These are phyloP conservation scores for Endocalyx cinctus DNA, from an alignment of 2,329 filamentous ascomycete genomes.

Conservation along the genomic window DNA sequence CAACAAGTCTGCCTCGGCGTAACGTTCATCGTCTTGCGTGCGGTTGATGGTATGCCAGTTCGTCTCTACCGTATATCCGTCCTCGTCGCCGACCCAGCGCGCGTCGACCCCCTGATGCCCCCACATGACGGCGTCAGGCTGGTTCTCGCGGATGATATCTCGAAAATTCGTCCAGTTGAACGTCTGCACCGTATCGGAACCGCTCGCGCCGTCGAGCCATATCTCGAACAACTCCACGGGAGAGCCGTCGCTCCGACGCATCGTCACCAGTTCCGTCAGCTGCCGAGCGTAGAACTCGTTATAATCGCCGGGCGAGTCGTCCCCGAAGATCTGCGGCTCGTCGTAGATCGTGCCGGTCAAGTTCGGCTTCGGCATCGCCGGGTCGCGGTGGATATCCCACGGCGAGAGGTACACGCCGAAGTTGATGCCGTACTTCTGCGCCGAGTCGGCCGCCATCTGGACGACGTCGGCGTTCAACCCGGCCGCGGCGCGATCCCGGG, in stretches of 20 bases:
- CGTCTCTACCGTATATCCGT: constrained; percentile 19
- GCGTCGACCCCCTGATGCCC: constrained; percentile 27
- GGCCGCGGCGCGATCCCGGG: constrained; percentile 17
- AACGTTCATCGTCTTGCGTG: constrained; percentile 22
- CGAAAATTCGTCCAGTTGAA: constrained; percentile 26
- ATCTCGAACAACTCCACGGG: constrained; percentile 22
- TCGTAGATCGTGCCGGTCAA: constrained; percentile 26
- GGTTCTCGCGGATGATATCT: constrained; percentile 23
- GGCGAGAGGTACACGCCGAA: constrained; percentile 31
- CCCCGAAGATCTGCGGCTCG: constrained; percentile 31
- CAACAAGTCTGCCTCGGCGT: constrained; percentile 17
- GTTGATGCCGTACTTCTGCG: constrained; percentile 27
- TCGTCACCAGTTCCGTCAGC: constrained; percentile 21
- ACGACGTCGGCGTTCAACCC: constrained; percentile 27
- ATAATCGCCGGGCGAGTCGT: constrained; percentile 25
- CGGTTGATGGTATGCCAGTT: constrained; percentile 27
- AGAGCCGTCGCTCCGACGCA: constrained; percentile 13
- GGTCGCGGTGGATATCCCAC: constrained; percentile 33
- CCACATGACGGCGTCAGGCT: constrained; percentile 25
- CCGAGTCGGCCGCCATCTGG: constrained; percentile 26
- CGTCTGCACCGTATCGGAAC: constrained; percentile 24
- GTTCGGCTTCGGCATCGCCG: constrained; percentile 28
- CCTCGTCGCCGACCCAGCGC: constrained; percentile 28
- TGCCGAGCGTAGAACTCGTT: constrained; percentile 26
- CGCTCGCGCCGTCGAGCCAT: constrained; percentile 29